These are phyloP conservation scores for Chaetomium sp. DNA, from an alignment of 2,329 filamentous ascomycete genomes.

Conservation along the genomic window DNA sequence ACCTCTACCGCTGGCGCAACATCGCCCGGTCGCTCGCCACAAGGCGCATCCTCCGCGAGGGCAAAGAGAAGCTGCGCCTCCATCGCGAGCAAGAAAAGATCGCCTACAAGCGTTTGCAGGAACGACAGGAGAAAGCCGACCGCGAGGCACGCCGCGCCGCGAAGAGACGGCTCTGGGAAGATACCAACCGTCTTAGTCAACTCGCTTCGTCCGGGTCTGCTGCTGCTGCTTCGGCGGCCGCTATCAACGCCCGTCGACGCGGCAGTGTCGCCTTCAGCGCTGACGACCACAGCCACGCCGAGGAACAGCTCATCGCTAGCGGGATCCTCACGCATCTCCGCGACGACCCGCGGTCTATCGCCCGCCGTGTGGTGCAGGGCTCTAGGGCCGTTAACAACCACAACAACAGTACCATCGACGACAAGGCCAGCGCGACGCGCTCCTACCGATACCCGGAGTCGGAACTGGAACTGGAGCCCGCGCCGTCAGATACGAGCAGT, in stretches of 20 bases:
- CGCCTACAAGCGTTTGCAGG: constrained; percentile 10
- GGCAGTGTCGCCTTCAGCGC: constrained; percentile 15
- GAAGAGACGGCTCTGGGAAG: constrained; percentile 30
- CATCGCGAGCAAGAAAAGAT: constrained; percentile 36
- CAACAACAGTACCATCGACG: constrained; percentile 1
- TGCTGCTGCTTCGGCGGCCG: constrained; percentile 10
- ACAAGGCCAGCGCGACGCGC: not conserved
- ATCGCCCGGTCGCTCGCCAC: constrained; percentile 43
- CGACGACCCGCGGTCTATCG: constrained; percentile 32
- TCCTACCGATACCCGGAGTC: constrained; percentile 17
- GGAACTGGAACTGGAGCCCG: constrained; percentile 15
- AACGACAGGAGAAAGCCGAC: constrained; percentile 30
- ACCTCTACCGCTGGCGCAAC: constrained; percentile 51
- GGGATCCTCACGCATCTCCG: constrained; percentile 37
- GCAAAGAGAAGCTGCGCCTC: constrained; percentile 43
- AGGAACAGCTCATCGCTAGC: constrained; percentile 36
- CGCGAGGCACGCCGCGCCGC: constrained; percentile 14
- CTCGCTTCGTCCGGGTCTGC: constrained; percentile 10
- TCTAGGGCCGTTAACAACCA: constrained; percentile 7
- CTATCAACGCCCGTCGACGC: not conserved
- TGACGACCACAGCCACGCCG: constrained; percentile 22
- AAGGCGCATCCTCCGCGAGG: constrained; percentile 44
- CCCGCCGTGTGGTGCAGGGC: constrained; percentile 31
- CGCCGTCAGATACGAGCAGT: constrained; percentile 5
- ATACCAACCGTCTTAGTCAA: constrained; percentile 25